Conservation (phyloP, 2,329 filamentous ascomycete species). For the Fusarium concolor region DNA sequence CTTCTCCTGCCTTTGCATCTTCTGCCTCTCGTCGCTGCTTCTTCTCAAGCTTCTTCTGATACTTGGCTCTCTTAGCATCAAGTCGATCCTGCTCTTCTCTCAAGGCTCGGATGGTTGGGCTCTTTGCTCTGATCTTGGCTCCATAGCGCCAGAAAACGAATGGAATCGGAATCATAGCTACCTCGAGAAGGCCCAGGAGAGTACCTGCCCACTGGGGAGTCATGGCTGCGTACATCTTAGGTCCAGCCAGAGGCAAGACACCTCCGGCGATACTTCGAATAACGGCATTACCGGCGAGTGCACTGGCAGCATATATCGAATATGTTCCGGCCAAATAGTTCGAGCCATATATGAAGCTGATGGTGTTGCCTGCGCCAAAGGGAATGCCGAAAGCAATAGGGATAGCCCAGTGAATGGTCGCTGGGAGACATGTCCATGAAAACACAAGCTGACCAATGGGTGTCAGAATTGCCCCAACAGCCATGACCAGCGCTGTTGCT, state of each 20-base stretch:
- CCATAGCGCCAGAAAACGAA: constrained; percentile 79
- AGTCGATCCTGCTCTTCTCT: constrained; percentile 58
- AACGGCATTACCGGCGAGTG: constrained; percentile 83
- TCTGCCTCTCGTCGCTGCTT: constrained; percentile 17
- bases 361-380: constrained; percentile 81
- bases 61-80: constrained; percentile 49
- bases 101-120: constrained; percentile 59
- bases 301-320: constrained; percentile 83
- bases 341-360: constrained; percentile 83
- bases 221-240: constrained; percentile 75
- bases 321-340: constrained; percentile 86
- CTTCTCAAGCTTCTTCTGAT: constrained; percentile 43
- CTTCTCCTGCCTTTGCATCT: constrained; percentile 1
- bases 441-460: constrained; percentile 87
- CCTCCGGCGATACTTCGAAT: constrained; percentile 79
- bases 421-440: constrained; percentile 85
- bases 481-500: constrained; percentile 83
- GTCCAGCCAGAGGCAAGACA: constrained; percentile 79
- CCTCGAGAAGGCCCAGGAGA: constrained; percentile 78
- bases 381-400: constrained; percentile 83
- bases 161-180: constrained; percentile 81
- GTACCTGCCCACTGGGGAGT: constrained; percentile 84
- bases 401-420: constrained; percentile 82
- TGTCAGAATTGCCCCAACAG: constrained; percentile 78
- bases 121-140: constrained; percentile 63